These are phyloP conservation scores for Aphanomyces astaci DNA, from an alignment of 352 stramenopile genomes.

Conservation along the genomic window DNA sequence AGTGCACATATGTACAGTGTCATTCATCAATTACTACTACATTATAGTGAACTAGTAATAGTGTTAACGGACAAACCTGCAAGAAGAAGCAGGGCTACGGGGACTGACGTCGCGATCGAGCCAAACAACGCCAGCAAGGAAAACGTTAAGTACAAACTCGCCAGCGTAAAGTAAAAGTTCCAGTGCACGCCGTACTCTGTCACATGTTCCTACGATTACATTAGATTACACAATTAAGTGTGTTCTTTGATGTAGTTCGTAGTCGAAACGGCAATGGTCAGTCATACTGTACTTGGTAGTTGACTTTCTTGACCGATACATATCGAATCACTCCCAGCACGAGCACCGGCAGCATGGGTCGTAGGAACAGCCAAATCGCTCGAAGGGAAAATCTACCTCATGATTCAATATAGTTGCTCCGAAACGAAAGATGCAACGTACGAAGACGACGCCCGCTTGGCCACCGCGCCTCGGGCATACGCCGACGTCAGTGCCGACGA, in stretches of 20 bases:
- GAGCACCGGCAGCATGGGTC: conserved; percentile 58
- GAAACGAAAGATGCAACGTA: background rate
- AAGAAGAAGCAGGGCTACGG: conserved; percentile 35
- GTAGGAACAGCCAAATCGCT: conserved; percentile 44
- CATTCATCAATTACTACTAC: too few species aligned
- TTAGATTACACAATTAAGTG: background rate
- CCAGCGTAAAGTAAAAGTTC: conserved; percentile 99
- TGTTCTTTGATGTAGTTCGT: background rate
- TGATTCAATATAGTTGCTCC: too few species aligned
- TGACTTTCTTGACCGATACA: conserved; percentile 71
- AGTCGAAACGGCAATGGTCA: conserved; percentile 12
- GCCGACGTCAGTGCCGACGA: conserved; percentile 74
- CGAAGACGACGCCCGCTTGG: background rate
- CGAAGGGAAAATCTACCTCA: conserved; percentile 9
- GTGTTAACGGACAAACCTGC: too few species aligned
- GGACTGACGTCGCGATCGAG: conserved; percentile 36
- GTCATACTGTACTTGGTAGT: conserved; percentile 59
- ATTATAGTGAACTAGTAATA: too few species aligned
- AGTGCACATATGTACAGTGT: conserved; percentile 23
- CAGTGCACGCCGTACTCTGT: conserved; percentile 99
- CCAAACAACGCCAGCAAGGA: conserved; percentile 47
- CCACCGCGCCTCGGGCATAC: conserved; percentile 37
- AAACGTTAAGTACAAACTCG: conserved; percentile 66
- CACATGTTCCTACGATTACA: conserved; percentile 83
- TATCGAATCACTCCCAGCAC: conserved; percentile 65